Evolutionary conservation across 306 rosid species (phyloP).

Genomic region (Ormosia emarginata): DNA sequence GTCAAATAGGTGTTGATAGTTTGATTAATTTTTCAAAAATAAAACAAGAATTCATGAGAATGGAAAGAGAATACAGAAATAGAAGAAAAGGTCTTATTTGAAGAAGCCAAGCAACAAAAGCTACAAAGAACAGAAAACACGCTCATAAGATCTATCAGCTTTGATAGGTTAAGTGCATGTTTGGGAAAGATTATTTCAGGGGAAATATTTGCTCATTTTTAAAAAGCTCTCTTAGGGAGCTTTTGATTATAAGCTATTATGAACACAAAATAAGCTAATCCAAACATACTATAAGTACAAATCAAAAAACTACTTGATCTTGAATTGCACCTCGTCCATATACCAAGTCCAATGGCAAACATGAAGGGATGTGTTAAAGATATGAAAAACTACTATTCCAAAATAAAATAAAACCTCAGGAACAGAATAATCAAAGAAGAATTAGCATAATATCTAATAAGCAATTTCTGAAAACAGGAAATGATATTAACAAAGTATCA

Average conservation of each 20-base stretch:
- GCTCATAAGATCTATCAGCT: neutral
- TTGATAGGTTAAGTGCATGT: neutral
- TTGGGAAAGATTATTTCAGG: too few species aligned
- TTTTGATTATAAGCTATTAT: too few species aligned
- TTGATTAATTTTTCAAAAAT: neutral
- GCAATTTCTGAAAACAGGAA: conserved; percentile 5
- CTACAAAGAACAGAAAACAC: neutral
- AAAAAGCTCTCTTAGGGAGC: too few species aligned
- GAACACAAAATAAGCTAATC: too few species aligned
- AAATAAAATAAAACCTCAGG: neutral
- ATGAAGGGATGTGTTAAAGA: neutral
- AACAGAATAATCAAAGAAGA: neutral
- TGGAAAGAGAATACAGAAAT: neutral
- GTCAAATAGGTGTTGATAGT: neutral
- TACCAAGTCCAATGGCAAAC: neutral
- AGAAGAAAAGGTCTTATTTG: neutral
- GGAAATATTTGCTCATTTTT: too few species aligned
- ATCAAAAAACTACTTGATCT: neutral
- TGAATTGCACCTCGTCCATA: neutral
- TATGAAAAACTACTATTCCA: neutral
- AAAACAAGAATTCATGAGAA: neutral
- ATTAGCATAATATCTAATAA: neutral
- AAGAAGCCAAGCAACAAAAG: neutral
- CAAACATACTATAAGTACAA: neutral
- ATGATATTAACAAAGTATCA: neutral